Evolutionary conservation across 2,329 filamentous ascomycete species (phyloP).

Genomic region (Dryadomyces quercivorus): DNA sequence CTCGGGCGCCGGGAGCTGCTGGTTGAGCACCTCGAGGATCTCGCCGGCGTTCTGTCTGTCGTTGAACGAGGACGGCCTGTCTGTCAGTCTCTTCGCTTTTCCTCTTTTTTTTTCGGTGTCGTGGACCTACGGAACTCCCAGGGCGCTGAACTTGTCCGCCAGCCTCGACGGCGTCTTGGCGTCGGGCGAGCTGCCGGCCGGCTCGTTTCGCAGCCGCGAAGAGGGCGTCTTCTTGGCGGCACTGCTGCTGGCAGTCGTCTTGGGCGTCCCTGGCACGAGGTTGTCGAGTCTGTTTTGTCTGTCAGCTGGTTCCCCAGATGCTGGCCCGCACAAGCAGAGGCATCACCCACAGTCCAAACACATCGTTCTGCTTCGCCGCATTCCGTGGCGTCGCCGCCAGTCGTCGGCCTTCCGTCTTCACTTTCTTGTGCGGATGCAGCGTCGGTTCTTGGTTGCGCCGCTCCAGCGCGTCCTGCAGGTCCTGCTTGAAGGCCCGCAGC

Average conservation of each 20-base stretch:
- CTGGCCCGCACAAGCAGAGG: background rate
- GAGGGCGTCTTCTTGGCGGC: slow-evolving; percentile 30
- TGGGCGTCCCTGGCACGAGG: slow-evolving; percentile 49
- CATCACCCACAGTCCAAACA: slow-evolving; percentile 63
- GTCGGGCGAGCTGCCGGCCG: slow-evolving; percentile 31
- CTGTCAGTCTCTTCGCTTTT: slow-evolving; percentile 12
- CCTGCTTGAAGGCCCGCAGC: slow-evolving; percentile 70
- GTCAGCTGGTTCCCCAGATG: too few species aligned
- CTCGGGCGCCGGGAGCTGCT: slow-evolving; percentile 54
- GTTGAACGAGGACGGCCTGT: slow-evolving; percentile 53
- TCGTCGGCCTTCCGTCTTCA: slow-evolving; percentile 40
- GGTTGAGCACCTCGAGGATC: slow-evolving; percentile 71
- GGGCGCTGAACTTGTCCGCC: slow-evolving; percentile 26
- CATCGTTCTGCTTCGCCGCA: slow-evolving; percentile 45
- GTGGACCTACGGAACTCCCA: slow-evolving; percentile 25
- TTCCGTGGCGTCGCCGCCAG: slow-evolving; percentile 51
- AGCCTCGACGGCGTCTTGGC: slow-evolving; percentile 27
- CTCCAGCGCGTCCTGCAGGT: slow-evolving; percentile 74
- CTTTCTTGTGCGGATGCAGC: slow-evolving; percentile 33
- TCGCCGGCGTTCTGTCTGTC: slow-evolving; percentile 71
- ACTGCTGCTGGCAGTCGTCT: slow-evolving; percentile 14
- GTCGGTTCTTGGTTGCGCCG: slow-evolving; percentile 16
- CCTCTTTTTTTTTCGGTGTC: too few species aligned
- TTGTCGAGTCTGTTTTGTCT: slow-evolving; percentile 50
- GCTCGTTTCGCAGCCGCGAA: slow-evolving; percentile 31